phyloP scores from a whole-genome alignment of 2,329 filamentous ascomycete species.

The Neonectria ditissima region DNA sequence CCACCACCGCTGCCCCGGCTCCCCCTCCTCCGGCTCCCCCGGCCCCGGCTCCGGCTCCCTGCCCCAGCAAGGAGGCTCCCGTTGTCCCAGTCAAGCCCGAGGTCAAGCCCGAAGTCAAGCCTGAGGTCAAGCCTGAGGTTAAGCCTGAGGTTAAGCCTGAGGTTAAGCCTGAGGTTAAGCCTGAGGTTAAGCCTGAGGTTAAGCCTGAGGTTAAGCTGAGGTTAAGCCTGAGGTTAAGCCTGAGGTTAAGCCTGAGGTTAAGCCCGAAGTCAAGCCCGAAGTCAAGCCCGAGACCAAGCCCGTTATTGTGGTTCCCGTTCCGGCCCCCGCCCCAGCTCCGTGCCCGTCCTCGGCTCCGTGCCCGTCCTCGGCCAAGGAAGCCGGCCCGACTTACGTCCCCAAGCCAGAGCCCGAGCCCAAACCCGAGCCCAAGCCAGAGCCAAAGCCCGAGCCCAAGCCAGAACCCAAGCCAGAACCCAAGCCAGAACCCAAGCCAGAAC shows the following conservation, averaged over 20 bases:
- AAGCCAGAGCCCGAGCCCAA: slow-evolving; percentile 6
- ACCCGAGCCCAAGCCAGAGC: slow-evolving; percentile 10
- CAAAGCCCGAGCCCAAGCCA: background rate
- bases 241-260: no score
- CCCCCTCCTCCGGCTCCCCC: slow-evolving; percentile 8
- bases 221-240: no score
- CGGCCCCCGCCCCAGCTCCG: slow-evolving; percentile 20
- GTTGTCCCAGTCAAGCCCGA: slow-evolving; percentile 2
- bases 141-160: no score
- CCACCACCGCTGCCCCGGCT: background rate
- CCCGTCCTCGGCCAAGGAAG: slow-evolving; percentile 5
- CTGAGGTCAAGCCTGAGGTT: no score
- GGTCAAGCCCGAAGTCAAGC: slow-evolving; percentile 16
- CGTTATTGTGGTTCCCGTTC: slow-evolving; percentile 14
- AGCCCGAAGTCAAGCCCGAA: no score
- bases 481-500: no score
- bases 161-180: no score
- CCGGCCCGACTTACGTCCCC: slow-evolving; percentile 8
- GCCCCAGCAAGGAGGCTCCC: background rate
- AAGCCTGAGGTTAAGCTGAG: no score
- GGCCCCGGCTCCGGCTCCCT: background rate
- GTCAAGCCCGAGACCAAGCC: slow-evolving; percentile 1
- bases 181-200: no score
- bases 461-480: no score
- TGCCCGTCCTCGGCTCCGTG: slow-evolving; percentile 20